These are phyloP conservation scores for Ochromonas danica DNA, from an alignment of 108 stramenopile genomes.

Conservation along the genomic window DNA sequence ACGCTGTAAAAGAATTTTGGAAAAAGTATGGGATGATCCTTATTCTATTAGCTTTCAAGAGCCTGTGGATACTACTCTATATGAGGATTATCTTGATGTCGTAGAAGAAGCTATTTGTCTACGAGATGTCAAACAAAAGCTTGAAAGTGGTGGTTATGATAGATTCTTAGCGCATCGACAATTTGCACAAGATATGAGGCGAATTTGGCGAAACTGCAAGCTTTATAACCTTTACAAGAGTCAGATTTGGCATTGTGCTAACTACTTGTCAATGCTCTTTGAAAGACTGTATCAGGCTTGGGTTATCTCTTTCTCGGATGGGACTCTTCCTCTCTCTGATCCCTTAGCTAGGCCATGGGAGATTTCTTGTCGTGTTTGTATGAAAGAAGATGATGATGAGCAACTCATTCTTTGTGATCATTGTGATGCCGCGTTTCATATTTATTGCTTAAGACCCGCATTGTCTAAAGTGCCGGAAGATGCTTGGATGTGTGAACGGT, in stretches of 20 bases:
- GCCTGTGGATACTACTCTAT: slow-evolving; percentile 49
- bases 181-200: slow-evolving; percentile 45
- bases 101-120: slow-evolving; percentile 54
- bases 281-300: slow-evolving; percentile 53
- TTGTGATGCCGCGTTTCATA: slow-evolving; percentile 38
- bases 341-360: slow-evolving; percentile 53
- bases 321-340: slow-evolving; percentile 38
- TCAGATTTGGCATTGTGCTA: slow-evolving; percentile 51
- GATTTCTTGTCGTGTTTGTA: slow-evolving; percentile 43
- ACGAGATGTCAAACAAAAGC: slow-evolving; percentile 43
- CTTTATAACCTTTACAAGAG: slow-evolving; percentile 51
- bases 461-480: slow-evolving; percentile 24
- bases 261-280: slow-evolving; percentile 45
- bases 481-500: slow-evolving; percentile 30
- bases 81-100: slow-evolving; percentile 50
- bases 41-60: slow-evolving; percentile 45
- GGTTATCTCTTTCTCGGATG: slow-evolving; percentile 51
- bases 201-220: slow-evolving; percentile 56
- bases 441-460: slow-evolving; percentile 21
- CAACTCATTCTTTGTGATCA: slow-evolving; percentile 26
- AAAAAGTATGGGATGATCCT: slow-evolving; percentile 50
- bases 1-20: slow-evolving; percentile 46
- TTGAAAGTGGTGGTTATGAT: slow-evolving; percentile 46
- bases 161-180: not conserved
- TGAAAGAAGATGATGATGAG: slow-evolving; percentile 35